Conservation (phyloP, 805 yeast genomes). For the Candida suzukii region DNA sequence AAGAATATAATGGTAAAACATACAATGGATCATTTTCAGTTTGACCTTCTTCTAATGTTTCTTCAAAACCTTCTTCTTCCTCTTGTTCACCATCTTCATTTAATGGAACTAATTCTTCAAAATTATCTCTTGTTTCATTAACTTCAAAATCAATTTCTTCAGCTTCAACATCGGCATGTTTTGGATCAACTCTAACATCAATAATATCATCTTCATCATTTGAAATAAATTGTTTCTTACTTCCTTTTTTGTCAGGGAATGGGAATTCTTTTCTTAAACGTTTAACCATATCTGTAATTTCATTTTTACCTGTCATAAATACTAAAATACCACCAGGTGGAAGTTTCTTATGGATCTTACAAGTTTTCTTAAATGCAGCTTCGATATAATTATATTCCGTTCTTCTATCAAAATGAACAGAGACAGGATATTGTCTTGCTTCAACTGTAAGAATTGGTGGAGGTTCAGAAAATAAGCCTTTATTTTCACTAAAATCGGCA, state of each 20-base stretch:
- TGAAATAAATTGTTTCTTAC: constrained; percentile 3
- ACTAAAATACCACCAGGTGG: constrained; percentile 94
- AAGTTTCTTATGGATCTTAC: constrained; percentile 76
- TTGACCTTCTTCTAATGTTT: constrained; percentile 62
- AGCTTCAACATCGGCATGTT: constrained; percentile 67
- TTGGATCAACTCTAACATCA: constrained; percentile 44
- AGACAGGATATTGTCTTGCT: constrained; percentile 91
- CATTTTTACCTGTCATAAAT: constrained; percentile 92
- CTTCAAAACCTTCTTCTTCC: constrained; percentile 67
- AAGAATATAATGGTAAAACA: constrained; percentile 87
- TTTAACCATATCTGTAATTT: constrained; percentile 71
- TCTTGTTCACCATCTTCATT: constrained; percentile 48
- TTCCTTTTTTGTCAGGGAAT: constrained; percentile 24
- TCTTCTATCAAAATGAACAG: constrained; percentile 79
- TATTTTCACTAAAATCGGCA: constrained; percentile 84
- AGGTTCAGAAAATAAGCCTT: constrained; percentile 51
- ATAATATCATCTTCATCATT: constrained; percentile 26
- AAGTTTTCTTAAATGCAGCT: constrained; percentile 78
- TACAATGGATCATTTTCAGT: constrained; percentile 72
- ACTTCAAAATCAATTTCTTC: constrained; percentile 75
- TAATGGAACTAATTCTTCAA: constrained; percentile 34
- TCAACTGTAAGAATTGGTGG: constrained; percentile 90
- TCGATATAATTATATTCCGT: constrained; percentile 77
- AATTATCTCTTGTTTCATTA: constrained; percentile 30
- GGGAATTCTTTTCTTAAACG: constrained; percentile 66